Evolutionary conservation across 176 grass and related monocot genomes (phyloP).

Genomic region (Aechmea fasciata): DNA sequence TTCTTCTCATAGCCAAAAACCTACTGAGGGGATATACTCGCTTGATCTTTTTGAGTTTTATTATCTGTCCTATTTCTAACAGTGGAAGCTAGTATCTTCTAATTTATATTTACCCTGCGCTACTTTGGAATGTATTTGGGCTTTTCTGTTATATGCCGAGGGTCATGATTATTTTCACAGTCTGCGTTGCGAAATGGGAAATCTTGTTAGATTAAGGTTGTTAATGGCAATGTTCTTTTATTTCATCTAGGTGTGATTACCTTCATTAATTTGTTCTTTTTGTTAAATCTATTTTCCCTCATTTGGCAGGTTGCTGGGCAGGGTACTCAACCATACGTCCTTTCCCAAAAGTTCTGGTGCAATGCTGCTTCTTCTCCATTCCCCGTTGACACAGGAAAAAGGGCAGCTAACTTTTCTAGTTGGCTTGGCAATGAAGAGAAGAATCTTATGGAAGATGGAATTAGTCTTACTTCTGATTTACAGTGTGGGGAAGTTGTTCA

Average conservation of each 20-base stretch:
- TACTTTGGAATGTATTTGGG: neutral
- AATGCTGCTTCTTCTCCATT: slow-evolving; percentile 70
- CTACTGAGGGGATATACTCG: neutral
- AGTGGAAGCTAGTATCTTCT: neutral
- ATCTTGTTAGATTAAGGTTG: neutral
- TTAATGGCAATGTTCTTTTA: neutral
- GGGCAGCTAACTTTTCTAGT: slow-evolving; percentile 46
- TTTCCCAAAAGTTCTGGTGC: slow-evolving; percentile 69
- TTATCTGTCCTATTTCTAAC: neutral
- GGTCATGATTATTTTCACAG: neutral
- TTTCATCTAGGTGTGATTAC: neutral
- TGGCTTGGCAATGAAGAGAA: slow-evolving; percentile 59
- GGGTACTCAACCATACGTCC: slow-evolving; percentile 60
- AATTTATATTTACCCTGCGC: neutral
- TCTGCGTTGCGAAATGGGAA: neutral
- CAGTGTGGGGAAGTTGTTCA: slow-evolving; percentile 77
- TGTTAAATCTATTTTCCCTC: neutral
- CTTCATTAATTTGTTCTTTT: neutral
- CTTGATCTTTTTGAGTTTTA: neutral
- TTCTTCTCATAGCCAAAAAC: too few species aligned
- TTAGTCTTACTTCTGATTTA: slow-evolving; percentile 60
- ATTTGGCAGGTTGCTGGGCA: slow-evolving; percentile 62
- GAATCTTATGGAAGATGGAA: slow-evolving; percentile 23
- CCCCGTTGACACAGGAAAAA: slow-evolving; percentile 76
- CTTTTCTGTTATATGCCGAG: neutral